Base-by-base conservation (phyloP, 108 stramenopile species). In the Fragilaria crotonensis region DNA sequence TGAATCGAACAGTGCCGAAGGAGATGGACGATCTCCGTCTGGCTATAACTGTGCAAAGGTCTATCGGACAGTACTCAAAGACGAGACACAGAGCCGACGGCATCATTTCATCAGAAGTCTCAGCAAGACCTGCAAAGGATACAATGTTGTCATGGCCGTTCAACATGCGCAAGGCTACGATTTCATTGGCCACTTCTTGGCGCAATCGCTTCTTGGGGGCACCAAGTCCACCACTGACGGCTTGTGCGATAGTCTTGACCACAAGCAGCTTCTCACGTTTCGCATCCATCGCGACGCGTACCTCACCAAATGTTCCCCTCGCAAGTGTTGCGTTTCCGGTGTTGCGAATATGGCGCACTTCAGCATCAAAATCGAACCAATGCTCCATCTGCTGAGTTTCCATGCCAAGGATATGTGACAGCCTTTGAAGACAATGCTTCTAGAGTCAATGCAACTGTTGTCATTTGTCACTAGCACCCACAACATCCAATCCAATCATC, bases 1-100 rank as follows among this genome's bases (percentile, higher is more conserved):
- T 64, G 20, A 70, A 45, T 50, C 67, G 63, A 25, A 90, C 59
- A n/a, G 73, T 60, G 4, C 30, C 29, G 21, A 66, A 63, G 5
- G 72, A 33, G 28, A 64, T 49, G 23, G 60, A 66, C 46, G 70
- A 52, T 41, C 64, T 45, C 41, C 56, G 48, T 58, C 41, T 57
- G 48, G 0, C 61, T 62, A 46, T 77, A 68, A 75, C 51, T 31
- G 69, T 55, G 28, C 69, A 47, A 48, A 92, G 54, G 64, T 92
- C 90, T 14, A 84, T 63, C 5, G 90, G 86, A 57, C 69, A 69
- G 66, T 91, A 91, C 14, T 76, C 68, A 68, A 87, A 87, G 29
- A 70, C 83, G 22, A 90, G 59, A 21, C 73, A 71, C 57, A 90
- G 21, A 2, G 25, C 54, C 17, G n/a, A 19, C 18, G 64, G 49